Conservation (phyloP, 1,284 basidiomycete species). For the Leccinum subrobustum region DNA sequence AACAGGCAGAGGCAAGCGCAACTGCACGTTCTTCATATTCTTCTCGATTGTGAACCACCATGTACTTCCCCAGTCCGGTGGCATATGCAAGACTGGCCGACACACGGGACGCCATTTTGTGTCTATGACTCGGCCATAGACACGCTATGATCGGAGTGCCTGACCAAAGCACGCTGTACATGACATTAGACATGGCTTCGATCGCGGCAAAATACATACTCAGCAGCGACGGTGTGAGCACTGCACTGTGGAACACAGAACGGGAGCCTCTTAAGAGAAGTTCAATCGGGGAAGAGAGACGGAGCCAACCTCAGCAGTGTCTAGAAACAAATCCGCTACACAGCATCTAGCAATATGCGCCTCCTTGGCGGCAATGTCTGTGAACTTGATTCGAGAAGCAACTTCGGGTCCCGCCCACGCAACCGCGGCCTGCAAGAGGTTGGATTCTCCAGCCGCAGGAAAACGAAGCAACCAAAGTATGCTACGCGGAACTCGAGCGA, state of each 20-base stretch:
- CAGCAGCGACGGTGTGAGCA: slow-evolving; percentile 61
- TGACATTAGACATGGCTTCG: slow-evolving; percentile 7
- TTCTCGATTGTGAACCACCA: slow-evolving; percentile 48
- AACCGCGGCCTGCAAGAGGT: slow-evolving; percentile 48
- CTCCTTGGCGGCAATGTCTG: slow-evolving; percentile 55
- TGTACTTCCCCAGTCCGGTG: slow-evolving; percentile 53
- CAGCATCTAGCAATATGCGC: slow-evolving; percentile 53
- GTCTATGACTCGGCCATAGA: slow-evolving; percentile 52
- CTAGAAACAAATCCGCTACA: slow-evolving; percentile 60
- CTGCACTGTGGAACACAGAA: slow-evolving; percentile 43
- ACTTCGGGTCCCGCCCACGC: slow-evolving; percentile 55
- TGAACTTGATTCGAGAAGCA: slow-evolving; percentile 54
- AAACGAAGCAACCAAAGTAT: slow-evolving; percentile 65
- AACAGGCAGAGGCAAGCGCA: slow-evolving; percentile 42
- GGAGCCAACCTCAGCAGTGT: slow-evolving; percentile 52
- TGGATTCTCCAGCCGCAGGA: slow-evolving; percentile 53
- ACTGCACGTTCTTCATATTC: slow-evolving; percentile 59
- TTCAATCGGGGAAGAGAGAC: neutral
- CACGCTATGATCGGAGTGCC: slow-evolving; percentile 61
- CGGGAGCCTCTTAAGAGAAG: neutral
- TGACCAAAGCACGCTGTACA: slow-evolving; percentile 52
- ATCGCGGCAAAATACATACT: slow-evolving; percentile 37
- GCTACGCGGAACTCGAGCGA: slow-evolving; percentile 49
- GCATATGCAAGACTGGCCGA: slow-evolving; percentile 57
- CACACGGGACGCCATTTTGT: slow-evolving; percentile 64